Evolutionary conservation across 1,284 basidiomycete species (phyloP).

Genomic region (Stygiomarasmius scandens): DNA sequence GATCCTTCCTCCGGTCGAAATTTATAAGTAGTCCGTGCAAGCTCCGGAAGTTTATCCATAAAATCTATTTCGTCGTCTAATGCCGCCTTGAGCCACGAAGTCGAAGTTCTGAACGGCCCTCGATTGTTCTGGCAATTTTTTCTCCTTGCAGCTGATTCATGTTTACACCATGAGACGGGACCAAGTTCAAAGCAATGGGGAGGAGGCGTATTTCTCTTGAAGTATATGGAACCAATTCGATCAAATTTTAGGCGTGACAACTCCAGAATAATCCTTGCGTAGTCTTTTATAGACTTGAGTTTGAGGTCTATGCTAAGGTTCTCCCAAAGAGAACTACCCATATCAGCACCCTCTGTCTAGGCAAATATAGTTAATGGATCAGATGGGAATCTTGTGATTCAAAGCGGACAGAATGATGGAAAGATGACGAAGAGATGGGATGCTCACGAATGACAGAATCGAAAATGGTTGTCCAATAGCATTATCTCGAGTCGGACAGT

Average conservation of each 20-base stretch:
- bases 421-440: not conserved
- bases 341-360: conserved; percentile 23
- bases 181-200: conserved; percentile 23
- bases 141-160: conserved; percentile 20
- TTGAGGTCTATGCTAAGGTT: conserved; percentile 21
- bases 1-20: not conserved
- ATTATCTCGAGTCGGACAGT: conserved; percentile 25
- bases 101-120: conserved; percentile 24
- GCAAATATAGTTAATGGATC: not conserved
- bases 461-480: conserved; percentile 26
- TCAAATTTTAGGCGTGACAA: conserved; percentile 24
- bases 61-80: conserved; percentile 23
- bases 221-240: conserved; percentile 26
- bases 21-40: conserved; percentile 20
- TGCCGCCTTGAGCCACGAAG: conserved; percentile 23
- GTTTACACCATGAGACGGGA: conserved; percentile 24
- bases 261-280: conserved; percentile 22
- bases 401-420: not conserved
- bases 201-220: conserved; percentile 17
- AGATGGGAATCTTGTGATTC: not conserved
- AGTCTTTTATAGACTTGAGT: conserved; percentile 24
- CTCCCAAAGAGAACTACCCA: conserved; percentile 24
- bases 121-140: conserved; percentile 17
- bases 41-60: conserved; percentile 19
- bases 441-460: conserved; percentile 24